A percentile compares a stretch with the other conserved stretches of the same genome.
Conservation (phyloP, 768 basidiomycete genomes). For the Coprinopsis sp. region DNA sequence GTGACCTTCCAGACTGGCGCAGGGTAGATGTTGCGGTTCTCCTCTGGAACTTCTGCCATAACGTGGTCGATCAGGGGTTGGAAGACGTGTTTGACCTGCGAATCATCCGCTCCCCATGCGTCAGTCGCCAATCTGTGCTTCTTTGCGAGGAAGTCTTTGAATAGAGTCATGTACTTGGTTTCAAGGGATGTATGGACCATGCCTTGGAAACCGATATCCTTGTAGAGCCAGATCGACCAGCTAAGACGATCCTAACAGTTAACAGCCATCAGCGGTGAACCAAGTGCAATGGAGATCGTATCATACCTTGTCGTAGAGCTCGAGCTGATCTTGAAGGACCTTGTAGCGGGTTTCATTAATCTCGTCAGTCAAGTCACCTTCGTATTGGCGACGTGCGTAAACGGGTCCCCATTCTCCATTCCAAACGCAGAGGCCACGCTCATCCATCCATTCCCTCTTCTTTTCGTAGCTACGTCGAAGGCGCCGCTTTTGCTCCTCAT, state of each 20-base stretch:
- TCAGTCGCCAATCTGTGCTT: constrained; percentile 76
- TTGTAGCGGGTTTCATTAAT: constrained; percentile 64
- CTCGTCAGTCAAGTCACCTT: constrained; percentile 52
- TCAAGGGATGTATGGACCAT: constrained; percentile 72
- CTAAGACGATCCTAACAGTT: constrained; percentile 53
- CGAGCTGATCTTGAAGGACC: constrained; percentile 70
- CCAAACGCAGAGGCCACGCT: constrained; percentile 62
- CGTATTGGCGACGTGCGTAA: constrained; percentile 60
- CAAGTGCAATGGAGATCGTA: background rate
- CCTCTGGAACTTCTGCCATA: constrained; percentile 45
- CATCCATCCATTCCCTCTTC: constrained; percentile 77
- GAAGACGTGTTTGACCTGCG: constrained; percentile 52
- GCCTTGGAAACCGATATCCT: constrained; percentile 82
- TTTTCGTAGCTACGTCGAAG: constrained; percentile 59
- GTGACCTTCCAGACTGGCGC: constrained; percentile 58
- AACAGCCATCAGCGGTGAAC: background rate
- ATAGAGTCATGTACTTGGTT: constrained; percentile 67
- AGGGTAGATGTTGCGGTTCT: constrained; percentile 57
- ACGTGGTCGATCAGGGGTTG: constrained; percentile 63
- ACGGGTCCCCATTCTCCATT: constrained; percentile 86
- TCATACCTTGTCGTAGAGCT: constrained; percentile 58
- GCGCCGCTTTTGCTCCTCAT: constrained; percentile 46
- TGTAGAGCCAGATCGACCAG: constrained; percentile 89
- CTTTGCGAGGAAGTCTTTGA: constrained; percentile 66
- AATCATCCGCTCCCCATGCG: constrained; percentile 72